Conservation (phyloP, 345 rosid genomes). For the Populus ilicifolia region DNA sequence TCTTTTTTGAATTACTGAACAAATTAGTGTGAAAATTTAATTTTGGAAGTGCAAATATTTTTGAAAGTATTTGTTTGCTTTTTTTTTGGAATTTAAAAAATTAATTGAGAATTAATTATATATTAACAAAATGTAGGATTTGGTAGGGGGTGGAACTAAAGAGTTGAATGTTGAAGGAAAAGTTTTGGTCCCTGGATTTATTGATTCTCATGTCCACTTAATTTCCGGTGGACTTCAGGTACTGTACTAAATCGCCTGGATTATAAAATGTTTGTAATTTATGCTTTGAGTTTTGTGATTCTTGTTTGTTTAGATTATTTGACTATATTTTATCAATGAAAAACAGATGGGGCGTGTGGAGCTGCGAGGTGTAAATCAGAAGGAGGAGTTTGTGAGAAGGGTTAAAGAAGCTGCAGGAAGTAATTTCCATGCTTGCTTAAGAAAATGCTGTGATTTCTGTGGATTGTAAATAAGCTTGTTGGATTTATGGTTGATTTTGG, state of each 20-base stretch:
- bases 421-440: conserved; percentile 30
- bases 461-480: background rate
- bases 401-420: conserved; percentile 69
- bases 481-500: background rate
- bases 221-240: conserved; percentile 85
- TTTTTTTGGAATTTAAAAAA: background rate
- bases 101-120: background rate
- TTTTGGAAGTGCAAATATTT: background rate
- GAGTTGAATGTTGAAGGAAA: conserved; percentile 69
- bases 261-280: no score
- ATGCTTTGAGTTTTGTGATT: no score
- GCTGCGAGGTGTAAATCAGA: conserved; percentile 51
- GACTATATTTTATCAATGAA: conserved; percentile 13
- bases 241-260: background rate
- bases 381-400: conserved; percentile 67
- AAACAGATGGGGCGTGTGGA: conserved; percentile 63
- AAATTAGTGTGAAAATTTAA: background rate
- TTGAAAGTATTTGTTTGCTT: background rate
- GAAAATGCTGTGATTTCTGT: background rate
- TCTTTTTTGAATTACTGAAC: background rate
- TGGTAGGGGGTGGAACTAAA: conserved; percentile 50
- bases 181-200: conserved; percentile 81
- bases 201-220: conserved; percentile 91
- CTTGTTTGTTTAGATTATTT: background rate
- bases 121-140: conserved; percentile 34